Conservation (phyloP, 352 stramenopile species). For the Blastocystis sp. region DNA sequence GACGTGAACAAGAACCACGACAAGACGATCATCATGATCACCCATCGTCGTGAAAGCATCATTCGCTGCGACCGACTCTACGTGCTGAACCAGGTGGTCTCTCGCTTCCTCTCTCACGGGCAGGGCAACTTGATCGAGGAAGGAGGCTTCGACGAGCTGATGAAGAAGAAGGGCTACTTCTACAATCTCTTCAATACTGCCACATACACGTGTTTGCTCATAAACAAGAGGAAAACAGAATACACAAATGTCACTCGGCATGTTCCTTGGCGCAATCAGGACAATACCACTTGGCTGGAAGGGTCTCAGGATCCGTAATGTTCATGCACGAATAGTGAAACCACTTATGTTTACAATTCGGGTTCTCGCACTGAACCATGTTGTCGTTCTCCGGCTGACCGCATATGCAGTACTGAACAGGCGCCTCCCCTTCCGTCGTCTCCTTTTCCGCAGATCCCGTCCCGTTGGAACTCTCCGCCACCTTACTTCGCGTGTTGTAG, state of each 20-base stretch:
- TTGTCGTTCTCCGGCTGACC: constrained; percentile 71
- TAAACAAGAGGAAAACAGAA: not conserved
- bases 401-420: constrained; percentile 59
- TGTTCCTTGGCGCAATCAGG: not conserved
- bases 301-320: constrained; percentile 61
- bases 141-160: constrained; percentile 27
- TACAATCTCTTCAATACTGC: constrained; percentile 55
- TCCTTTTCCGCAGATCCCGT: constrained; percentile 2
- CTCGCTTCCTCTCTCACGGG: not conserved
- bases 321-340: constrained; percentile 78
- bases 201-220: not conserved
- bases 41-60: constrained; percentile 47
- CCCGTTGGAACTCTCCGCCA: not conserved
- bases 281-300: constrained; percentile 30
- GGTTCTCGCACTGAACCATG: constrained; percentile 80
- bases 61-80: constrained; percentile 36
- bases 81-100: constrained; percentile 8
- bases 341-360: constrained; percentile 81
- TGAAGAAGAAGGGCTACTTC: constrained; percentile 48
- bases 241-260: not conserved
- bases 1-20: constrained; percentile 46
- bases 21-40: constrained; percentile 56
- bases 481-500: constrained; percentile 28
- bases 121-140: constrained; percentile 25
- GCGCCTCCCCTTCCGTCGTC: not conserved